Percentiles rank a stretch among this genome's conserved stretches.
phyloP scores from a whole-genome alignment of 2,329 filamentous ascomycete genomes.

The Xylaria sp. region DNA sequence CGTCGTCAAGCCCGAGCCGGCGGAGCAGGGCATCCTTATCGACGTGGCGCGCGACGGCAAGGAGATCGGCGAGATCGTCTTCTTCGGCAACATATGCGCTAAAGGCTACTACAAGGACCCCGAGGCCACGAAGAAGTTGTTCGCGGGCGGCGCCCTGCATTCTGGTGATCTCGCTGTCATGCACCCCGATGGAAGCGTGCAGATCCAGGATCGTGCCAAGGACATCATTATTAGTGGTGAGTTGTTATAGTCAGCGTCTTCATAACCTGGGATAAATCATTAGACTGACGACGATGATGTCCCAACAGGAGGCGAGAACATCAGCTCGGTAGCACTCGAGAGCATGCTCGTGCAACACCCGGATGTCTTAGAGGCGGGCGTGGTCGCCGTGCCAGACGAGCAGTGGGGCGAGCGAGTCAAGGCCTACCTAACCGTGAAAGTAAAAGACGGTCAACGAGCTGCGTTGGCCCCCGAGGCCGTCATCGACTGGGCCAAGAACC shows the following conservation, averaged over 20 bases:
- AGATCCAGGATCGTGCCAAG: conserved; percentile 94
- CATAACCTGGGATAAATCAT: neutral
- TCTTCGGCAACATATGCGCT: conserved; percentile 89
- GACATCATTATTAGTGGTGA: conserved; percentile 96
- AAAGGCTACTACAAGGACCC: conserved; percentile 93
- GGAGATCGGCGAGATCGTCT: conserved; percentile 87
- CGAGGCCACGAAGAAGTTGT: conserved; percentile 86
- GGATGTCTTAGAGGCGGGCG: conserved; percentile 88
- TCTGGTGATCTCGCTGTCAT: conserved; percentile 93
- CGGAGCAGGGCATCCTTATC: conserved; percentile 67
- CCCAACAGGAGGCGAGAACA: conserved; percentile 86
- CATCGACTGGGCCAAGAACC: conserved; percentile 85
- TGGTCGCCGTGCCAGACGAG: conserved; percentile 85
- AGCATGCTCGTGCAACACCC: conserved; percentile 89
- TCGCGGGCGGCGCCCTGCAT: conserved; percentile 86
- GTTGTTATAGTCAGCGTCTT: conserved; percentile 42
- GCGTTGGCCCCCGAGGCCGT: conserved; percentile 72
- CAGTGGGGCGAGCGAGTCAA: conserved; percentile 98
- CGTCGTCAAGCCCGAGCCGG: conserved; percentile 78
- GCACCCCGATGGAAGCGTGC: conserved; percentile 89
- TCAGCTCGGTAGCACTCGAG: conserved; percentile 92
- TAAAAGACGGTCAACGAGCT: conserved; percentile 59
- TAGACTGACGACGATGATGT: conserved; percentile 4
- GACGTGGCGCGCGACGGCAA: conserved; percentile 77
- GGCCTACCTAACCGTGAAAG: conserved; percentile 86